Evolutionary conservation across 257 asterid genomes (phyloP).

Genomic region (Nicotiana sylvestris): DNA sequence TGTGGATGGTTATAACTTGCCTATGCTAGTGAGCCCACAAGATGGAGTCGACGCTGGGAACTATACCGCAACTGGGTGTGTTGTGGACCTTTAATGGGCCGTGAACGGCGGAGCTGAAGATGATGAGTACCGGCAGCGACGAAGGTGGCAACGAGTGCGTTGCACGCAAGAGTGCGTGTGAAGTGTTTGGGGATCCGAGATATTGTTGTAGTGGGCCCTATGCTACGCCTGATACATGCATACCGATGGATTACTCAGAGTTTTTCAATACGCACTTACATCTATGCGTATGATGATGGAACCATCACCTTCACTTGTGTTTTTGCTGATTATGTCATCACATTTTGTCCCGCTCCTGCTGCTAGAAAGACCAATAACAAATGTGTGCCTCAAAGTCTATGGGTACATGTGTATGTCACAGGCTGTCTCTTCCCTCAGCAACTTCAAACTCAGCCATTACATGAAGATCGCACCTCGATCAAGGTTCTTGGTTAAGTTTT

Average conservation of each 20-base stretch:
- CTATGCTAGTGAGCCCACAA: slow-evolving; percentile 61
- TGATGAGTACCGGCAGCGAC: slow-evolving; percentile 16
- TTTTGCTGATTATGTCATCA: slow-evolving; percentile 38
- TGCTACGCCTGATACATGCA: slow-evolving; percentile 33
- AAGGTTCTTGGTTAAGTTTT: slow-evolving; percentile 32
- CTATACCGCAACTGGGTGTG: slow-evolving; percentile 57
- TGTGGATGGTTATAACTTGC: slow-evolving; percentile 75
- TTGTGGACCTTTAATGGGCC: slow-evolving; percentile 43
- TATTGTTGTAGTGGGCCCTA: slow-evolving; percentile 37
- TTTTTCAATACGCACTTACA: slow-evolving; percentile 41
- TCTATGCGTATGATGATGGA: slow-evolving; percentile 43
- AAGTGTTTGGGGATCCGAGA: slow-evolving; percentile 23
- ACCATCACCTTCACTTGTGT: slow-evolving; percentile 44
- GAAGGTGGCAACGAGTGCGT: slow-evolving; percentile 18
- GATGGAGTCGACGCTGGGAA: slow-evolving; percentile 44
- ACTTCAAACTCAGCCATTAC: slow-evolving; percentile 92
- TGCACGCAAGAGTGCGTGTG: slow-evolving; percentile 65
- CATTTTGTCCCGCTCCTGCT: slow-evolving; percentile 33
- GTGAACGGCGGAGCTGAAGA: slow-evolving; percentile 55
- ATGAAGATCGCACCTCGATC: slow-evolving; percentile 66
- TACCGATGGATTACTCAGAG: slow-evolving; percentile 27
- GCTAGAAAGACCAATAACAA: slow-evolving; percentile 74
- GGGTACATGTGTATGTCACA: slow-evolving; percentile 95
- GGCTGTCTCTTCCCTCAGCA: slow-evolving; percentile 82
- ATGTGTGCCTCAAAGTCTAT: slow-evolving; percentile 81